Evolutionary conservation across 768 basidiomycete genomes (phyloP), one percentile per base, ranked within the genome.

Genomic region (Pleurotus ostreatus): DNA sequence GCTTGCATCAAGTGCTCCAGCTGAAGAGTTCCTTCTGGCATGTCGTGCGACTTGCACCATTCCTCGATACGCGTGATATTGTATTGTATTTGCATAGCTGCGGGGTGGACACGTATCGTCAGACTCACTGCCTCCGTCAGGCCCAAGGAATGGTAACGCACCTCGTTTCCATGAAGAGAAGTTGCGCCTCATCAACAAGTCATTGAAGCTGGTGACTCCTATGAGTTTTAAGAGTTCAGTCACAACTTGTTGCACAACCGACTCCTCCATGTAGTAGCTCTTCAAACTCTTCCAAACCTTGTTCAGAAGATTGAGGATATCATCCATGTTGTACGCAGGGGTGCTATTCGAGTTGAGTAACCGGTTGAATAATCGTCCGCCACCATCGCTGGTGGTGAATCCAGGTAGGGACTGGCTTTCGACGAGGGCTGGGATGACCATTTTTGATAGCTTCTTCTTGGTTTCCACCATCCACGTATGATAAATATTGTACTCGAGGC

Each of bases 31-130:
- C 97, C 97, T 69, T 99, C 97, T 1, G 96, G 97, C 94, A 99
- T 98, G 67, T 97, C 94, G 66, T 98, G 97, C 22, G 97, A 95
- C 74, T 99, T 98, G 78, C 97, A 99, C 97, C 97, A 98, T 73
- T 98, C 95, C 65, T 95, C 93, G 65, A 95, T 90, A 23, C 91
- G 85, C 26, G 95, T 98, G 68, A 98, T 97, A 68, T 98, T 98
- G 71, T 99, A 99, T 69, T 99, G 97, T 57, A 99, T 98, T 82
- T 99, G 97, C 97, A 99, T 98, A 3, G 97, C 97, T 98, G 60
- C 39, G 55, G 57, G 13, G 26, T 23, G 11, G 2, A 46, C 8
- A 40, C 30, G 11, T 34, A 11, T 11, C 30, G 30, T 34, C 11
- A 34, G 30, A 9, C 30, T 11, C 30, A 9, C 30, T 34, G 8